phyloP scores from a whole-genome alignment of 768 basidiomycete species.

The Suillus discolor region DNA sequence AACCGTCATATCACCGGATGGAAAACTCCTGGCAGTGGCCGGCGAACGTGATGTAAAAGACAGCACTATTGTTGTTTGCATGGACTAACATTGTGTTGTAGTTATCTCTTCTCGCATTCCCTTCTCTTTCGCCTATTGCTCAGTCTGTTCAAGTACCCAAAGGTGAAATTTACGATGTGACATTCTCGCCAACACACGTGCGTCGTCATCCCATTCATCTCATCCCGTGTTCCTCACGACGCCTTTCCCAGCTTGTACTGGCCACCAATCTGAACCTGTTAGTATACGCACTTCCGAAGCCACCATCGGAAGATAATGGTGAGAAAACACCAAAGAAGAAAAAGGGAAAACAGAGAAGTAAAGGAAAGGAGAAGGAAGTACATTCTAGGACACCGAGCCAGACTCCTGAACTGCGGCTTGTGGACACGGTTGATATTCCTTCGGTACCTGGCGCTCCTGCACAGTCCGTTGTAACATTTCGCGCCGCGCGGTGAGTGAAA shows the following conservation, averaged over 20 bases:
- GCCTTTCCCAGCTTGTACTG: conserved; percentile 55
- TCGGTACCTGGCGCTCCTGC: conserved; percentile 44
- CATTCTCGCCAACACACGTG: conserved; percentile 72
- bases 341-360: conserved; percentile 35
- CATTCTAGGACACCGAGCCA: conserved; percentile 23
- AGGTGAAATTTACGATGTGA: conserved; percentile 85
- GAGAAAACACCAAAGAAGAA: conserved; percentile 31
- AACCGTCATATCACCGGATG: conserved; percentile 76
- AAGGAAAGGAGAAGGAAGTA: conserved; percentile 47
- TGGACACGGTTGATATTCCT: conserved; percentile 59
- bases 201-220: conserved; percentile 19
- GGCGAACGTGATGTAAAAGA: conserved; percentile 68
- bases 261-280: conserved; percentile 65
- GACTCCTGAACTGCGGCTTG: conserved; percentile 38
- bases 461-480: conserved; percentile 54
- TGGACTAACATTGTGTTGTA: conserved; percentile 29
- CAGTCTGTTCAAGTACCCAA: conserved; percentile 53
- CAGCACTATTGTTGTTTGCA: conserved; percentile 19
- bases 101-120: conserved; percentile 69
- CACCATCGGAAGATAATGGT: conserved; percentile 12
- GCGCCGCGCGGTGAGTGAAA: conserved; percentile 55
- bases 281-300: conserved; percentile 58
- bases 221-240: neutral
- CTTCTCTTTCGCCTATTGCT: conserved; percentile 53
- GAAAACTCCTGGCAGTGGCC: conserved; percentile 65